Conservation (phyloP, 2,329 filamentous ascomycete genomes). For the Elsinoe batatas region DNA sequence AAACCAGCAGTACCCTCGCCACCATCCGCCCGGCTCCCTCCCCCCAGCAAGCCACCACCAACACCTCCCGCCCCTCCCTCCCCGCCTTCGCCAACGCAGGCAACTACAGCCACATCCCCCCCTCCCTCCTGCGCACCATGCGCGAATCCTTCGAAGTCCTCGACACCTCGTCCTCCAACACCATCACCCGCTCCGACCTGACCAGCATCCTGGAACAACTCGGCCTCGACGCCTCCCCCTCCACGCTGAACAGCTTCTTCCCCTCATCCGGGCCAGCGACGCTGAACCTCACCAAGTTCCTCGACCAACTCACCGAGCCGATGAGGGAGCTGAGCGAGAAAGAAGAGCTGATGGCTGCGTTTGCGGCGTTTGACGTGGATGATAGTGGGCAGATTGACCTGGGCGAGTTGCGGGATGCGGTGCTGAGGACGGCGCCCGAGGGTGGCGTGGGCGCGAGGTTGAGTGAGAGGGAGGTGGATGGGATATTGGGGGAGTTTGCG, state of each 20-base stretch:
- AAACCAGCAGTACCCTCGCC: slow-evolving; percentile 25
- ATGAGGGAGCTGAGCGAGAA: slow-evolving; percentile 66
- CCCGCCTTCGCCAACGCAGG: slow-evolving; percentile 30
- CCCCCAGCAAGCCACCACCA: slow-evolving; percentile 20
- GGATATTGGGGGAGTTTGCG: slow-evolving; percentile 77
- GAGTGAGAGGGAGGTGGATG: slow-evolving; percentile 67
- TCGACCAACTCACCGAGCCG: slow-evolving; percentile 68
- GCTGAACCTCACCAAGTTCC: slow-evolving; percentile 74
- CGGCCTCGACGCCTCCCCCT: slow-evolving; percentile 62
- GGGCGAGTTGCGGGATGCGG: slow-evolving; percentile 67
- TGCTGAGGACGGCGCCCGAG: slow-evolving; percentile 74
- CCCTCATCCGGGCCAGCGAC: slow-evolving; percentile 46
- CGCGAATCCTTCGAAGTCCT: slow-evolving; percentile 90
- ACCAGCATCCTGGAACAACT: slow-evolving; percentile 79
- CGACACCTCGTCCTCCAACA: slow-evolving; percentile 77
- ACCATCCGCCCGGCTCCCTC: slow-evolving; percentile 29
- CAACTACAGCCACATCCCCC: slow-evolving; percentile 62
- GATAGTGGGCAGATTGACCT: slow-evolving; percentile 90
- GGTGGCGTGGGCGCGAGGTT: slow-evolving; percentile 51
- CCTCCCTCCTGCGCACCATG: slow-evolving; percentile 74
- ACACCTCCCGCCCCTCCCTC: slow-evolving; percentile 16
- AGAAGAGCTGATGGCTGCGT: slow-evolving; percentile 75
- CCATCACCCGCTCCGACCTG: slow-evolving; percentile 72
- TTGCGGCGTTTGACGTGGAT: slow-evolving; percentile 91
- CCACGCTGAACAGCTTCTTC: slow-evolving; percentile 73